Evolutionary conservation across 2,329 filamentous ascomycete species (phyloP).

Genomic region (Blastomyces percursus): DNA sequence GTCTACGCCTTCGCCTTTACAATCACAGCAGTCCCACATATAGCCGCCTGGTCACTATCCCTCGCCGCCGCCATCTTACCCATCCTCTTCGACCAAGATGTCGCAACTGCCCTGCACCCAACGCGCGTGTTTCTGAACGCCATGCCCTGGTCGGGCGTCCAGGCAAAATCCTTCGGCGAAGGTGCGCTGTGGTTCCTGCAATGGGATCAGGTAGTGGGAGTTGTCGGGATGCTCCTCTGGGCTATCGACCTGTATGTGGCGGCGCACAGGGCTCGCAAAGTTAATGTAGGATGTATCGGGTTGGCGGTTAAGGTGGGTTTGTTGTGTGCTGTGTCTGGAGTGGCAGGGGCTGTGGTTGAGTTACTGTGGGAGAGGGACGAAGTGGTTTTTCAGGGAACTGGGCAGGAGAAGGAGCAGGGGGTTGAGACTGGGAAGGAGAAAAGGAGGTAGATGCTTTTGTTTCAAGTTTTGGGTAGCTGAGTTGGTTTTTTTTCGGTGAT

Average conservation of each 20-base stretch:
- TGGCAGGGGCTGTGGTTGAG: conserved; percentile 35
- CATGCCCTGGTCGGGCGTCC: conserved; percentile 21
- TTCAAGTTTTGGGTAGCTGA: background rate
- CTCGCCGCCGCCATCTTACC: conserved; percentile 30
- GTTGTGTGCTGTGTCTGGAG: conserved; percentile 32
- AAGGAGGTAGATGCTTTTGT: conserved; percentile 10
- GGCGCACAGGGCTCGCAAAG: conserved; percentile 20
- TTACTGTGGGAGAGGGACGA: conserved; percentile 44
- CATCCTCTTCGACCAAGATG: conserved; percentile 23
- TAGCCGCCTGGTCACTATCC: conserved; percentile 33
- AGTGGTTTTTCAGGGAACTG: conserved; percentile 27
- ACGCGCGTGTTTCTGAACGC: conserved; percentile 30
- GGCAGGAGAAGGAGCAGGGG: conserved; percentile 24
- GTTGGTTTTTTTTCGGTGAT: too few relatives aligned
- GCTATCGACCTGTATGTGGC: conserved; percentile 28
- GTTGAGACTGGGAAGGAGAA: conserved; percentile 19
- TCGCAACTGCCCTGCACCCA: conserved; percentile 29
- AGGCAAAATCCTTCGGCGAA: conserved; percentile 27
- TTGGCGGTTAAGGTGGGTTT: conserved; percentile 27
- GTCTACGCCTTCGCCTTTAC: conserved; percentile 34
- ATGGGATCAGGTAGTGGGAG: conserved; percentile 40
- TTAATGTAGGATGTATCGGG: conserved; percentile 15
- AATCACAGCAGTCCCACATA: conserved; percentile 31
- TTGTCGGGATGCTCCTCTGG: conserved; percentile 37
- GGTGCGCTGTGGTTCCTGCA: conserved; percentile 39